Percentiles rank a stretch among this genome's conserved stretches.
Evolutionary conservation across 345 rosid species (phyloP).

Genomic region (Acer campestre): DNA sequence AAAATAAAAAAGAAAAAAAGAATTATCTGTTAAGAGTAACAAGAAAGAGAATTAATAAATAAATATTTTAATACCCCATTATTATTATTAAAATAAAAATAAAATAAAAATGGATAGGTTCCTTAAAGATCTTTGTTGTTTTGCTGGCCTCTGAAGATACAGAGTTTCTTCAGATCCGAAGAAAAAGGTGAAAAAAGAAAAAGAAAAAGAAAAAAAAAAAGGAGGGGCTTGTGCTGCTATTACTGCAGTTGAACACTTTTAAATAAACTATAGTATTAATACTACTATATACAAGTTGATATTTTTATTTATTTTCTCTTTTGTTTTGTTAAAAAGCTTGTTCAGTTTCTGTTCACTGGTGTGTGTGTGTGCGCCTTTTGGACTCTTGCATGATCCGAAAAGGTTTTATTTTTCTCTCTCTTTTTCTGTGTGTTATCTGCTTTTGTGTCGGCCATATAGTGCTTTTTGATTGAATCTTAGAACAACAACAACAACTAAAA

Average conservation of each 20-base stretch:
- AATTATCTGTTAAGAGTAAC: constrained; percentile 4
- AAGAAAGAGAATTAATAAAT: constrained; percentile 31
- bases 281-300: constrained; percentile 5
- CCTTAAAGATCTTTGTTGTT: constrained; percentile 61
- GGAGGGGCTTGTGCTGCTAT: not conserved
- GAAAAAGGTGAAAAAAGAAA: constrained; percentile 40
- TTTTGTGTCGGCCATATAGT: constrained; percentile 49
- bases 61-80: constrained; percentile 23
- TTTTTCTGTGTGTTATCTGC: constrained; percentile 32
- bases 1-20: not conserved
- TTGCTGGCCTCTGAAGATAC: constrained; percentile 56
- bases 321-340: constrained; percentile 18
- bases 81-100: constrained; percentile 2
- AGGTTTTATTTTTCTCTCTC: constrained; percentile 20
- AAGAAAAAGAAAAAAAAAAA: too few relatives aligned
- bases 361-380: constrained; percentile 31
- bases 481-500: constrained; percentile 14
- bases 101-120: constrained; percentile 31
- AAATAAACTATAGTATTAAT: not conserved
- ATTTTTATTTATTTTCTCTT: not conserved
- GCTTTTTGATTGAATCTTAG: constrained; percentile 48
- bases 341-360: constrained; percentile 25
- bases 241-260: not conserved
- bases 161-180: constrained; percentile 64
- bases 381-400: constrained; percentile 53